Evolutionary conservation across 2,329 filamentous ascomycete species (phyloP).

Genomic region (Colletotrichum sp.): DNA sequence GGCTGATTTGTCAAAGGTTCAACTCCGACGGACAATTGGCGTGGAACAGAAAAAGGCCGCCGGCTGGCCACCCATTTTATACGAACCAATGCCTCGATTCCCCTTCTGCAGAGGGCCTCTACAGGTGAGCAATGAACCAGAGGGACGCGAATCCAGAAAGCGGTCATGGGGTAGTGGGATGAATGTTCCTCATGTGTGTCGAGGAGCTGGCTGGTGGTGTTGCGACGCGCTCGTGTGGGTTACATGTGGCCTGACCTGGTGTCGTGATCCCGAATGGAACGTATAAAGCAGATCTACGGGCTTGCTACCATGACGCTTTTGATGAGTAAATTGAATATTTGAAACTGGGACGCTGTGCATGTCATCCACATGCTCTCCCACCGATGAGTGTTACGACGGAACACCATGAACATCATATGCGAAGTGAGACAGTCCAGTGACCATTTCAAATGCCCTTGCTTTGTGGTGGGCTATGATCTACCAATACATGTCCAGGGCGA

Average conservation of each 20-base stretch:
- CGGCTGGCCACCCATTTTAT: background rate
- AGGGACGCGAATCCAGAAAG: too few relatives aligned
- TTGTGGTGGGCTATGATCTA: background rate
- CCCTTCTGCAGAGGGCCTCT: background rate
- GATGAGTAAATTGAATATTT: too few relatives aligned
- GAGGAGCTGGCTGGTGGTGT: background rate
- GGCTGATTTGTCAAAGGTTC: too few relatives aligned
- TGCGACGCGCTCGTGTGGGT: background rate
- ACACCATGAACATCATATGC: background rate
- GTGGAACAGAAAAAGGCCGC: background rate
- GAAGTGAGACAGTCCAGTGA: background rate
- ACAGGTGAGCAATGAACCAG: too few relatives aligned
- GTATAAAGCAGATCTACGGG: background rate
- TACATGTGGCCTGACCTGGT: background rate
- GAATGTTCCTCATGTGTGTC: background rate
- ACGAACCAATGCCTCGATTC: background rate
- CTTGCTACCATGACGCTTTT: background rate
- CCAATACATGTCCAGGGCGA: background rate
- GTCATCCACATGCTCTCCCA: too few relatives aligned
- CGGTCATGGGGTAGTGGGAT: background rate
- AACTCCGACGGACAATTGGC: too few relatives aligned
- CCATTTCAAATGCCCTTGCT: background rate
- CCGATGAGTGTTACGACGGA: too few relatives aligned
- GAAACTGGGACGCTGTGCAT: background rate
- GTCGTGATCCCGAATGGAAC: background rate